phyloP scores from a whole-genome alignment of 306 rosid genomes.

The Acacia acuminata region DNA sequence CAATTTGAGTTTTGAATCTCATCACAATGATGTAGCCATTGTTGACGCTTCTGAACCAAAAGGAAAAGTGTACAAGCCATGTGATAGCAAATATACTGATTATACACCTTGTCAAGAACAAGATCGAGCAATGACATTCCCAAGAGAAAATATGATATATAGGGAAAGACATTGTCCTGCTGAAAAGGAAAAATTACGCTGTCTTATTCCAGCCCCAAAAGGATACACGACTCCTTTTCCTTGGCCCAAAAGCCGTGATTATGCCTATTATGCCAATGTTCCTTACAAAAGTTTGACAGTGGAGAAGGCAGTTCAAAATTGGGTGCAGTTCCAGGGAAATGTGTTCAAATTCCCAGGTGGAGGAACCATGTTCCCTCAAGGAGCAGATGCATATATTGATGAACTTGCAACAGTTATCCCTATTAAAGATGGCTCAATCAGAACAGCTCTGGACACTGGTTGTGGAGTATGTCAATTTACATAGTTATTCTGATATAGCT shows the following conservation, averaged over 20 bases:
- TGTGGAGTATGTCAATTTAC: conserved; percentile 72
- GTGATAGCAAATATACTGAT: conserved; percentile 64
- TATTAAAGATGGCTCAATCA: conserved; percentile 79
- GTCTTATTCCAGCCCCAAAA: conserved; percentile 91
- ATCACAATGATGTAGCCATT: conserved; percentile 60
- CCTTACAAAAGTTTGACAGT: conserved; percentile 84
- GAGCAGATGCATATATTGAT: conserved; percentile 93
- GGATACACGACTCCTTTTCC: conserved; percentile 86
- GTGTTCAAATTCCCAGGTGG: conserved; percentile 98
- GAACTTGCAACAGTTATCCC: conserved; percentile 94
- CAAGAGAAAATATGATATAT: conserved; percentile 94
- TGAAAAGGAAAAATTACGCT: conserved; percentile 72
- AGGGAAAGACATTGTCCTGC: conserved; percentile 98
- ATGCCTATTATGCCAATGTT: conserved; percentile 85
- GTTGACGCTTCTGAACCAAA: conserved; percentile 58
- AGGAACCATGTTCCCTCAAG: conserved; percentile 99
- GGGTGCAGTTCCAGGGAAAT: conserved; percentile 89
- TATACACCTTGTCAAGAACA: conserved; percentile 99
- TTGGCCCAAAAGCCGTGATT: conserved; percentile 98
- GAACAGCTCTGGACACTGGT: conserved; percentile 97
- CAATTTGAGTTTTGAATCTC: conserved; percentile 78
- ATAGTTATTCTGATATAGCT: conserved; percentile 2
- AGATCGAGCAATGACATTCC: conserved; percentile 92
- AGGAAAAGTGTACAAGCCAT: conserved; percentile 68
- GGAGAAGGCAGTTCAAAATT: conserved; percentile 93